These are phyloP conservation scores for Triticum urartu DNA, from an alignment of 176 grass and related monocot genomes.

Conservation along the genomic window DNA sequence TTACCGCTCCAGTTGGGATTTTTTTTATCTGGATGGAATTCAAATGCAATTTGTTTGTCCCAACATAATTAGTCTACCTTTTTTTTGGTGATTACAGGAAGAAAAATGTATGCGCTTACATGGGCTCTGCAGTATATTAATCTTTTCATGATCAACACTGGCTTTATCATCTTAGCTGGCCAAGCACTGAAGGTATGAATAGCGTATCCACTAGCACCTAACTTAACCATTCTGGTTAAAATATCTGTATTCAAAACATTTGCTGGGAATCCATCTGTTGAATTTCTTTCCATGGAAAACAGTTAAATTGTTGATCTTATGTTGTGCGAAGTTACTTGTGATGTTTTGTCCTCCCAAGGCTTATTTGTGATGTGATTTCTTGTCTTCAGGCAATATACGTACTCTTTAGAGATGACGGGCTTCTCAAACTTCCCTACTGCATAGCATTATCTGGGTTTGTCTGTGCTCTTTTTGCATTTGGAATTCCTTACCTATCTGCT, in stretches of 20 bases:
- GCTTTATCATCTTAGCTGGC: slow-evolving; percentile 91
- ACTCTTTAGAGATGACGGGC: slow-evolving; percentile 68
- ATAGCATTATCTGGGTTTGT: slow-evolving; percentile 78
- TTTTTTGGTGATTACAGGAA: slow-evolving; percentile 48
- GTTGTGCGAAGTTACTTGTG: background rate
- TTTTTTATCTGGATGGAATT: background rate
- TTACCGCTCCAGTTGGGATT: background rate
- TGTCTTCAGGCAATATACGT: slow-evolving; percentile 73
- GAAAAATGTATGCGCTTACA: slow-evolving; percentile 84
- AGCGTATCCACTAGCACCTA: background rate
- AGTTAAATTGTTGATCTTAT: slow-evolving; percentile 12
- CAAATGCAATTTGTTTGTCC: background rate
- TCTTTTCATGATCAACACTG: slow-evolving; percentile 99
- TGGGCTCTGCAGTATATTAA: slow-evolving; percentile 97
- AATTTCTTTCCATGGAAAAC: background rate
- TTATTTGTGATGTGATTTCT: slow-evolving; percentile 14
- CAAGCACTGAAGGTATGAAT: slow-evolving; percentile 86
- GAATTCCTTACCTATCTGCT: slow-evolving; percentile 89
- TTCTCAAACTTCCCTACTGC: slow-evolving; percentile 93
- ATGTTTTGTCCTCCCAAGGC: background rate
- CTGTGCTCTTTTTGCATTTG: slow-evolving; percentile 93
- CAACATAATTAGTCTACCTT: background rate
- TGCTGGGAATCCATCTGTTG: background rate
- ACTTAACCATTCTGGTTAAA: background rate
- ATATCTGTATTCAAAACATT: background rate